Conservation (phyloP, 768 basidiomycete species). For the Suillus placidus region DNA sequence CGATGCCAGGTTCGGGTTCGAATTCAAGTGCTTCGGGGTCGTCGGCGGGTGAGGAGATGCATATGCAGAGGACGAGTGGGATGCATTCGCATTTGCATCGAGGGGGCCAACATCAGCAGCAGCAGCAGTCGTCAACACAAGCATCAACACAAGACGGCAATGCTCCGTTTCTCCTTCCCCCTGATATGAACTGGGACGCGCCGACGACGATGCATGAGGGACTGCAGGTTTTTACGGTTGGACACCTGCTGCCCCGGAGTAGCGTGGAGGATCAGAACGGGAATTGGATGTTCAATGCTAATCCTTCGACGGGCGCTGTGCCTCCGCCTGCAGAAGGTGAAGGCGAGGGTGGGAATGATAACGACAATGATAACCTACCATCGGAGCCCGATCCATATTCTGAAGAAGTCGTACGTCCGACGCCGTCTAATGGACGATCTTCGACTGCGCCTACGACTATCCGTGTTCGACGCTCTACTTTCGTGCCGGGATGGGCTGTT, state of each 20-base stretch:
- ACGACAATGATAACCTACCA: conserved; percentile 19
- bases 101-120: conserved; percentile 13
- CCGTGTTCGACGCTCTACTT: conserved; percentile 74
- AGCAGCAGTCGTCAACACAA: conserved; percentile 18
- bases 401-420: conserved; percentile 45
- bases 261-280: conserved; percentile 53
- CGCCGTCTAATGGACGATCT: conserved; percentile 30
- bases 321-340: conserved; percentile 23
- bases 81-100: conserved; percentile 22
- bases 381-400: conserved; percentile 30
- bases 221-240: conserved; percentile 79
- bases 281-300: conserved; percentile 60
- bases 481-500: conserved; percentile 89
- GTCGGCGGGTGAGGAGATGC: conserved; percentile 43
- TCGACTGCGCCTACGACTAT: conserved; percentile 34
- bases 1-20: conserved; percentile 12
- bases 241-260: conserved; percentile 68
- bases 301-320: conserved; percentile 14
- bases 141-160: conserved; percentile 28
- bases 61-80: conserved; percentile 39
- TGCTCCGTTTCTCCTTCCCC: conserved; percentile 32
- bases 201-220: conserved; percentile 54
- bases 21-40: conserved; percentile 41
- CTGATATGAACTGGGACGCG: conserved; percentile 27
- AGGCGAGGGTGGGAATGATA: conserved; percentile 22